Conservation (phyloP, 495 filamentous ascomycete species). For the Hypoxylon lienhwacheense region DNA sequence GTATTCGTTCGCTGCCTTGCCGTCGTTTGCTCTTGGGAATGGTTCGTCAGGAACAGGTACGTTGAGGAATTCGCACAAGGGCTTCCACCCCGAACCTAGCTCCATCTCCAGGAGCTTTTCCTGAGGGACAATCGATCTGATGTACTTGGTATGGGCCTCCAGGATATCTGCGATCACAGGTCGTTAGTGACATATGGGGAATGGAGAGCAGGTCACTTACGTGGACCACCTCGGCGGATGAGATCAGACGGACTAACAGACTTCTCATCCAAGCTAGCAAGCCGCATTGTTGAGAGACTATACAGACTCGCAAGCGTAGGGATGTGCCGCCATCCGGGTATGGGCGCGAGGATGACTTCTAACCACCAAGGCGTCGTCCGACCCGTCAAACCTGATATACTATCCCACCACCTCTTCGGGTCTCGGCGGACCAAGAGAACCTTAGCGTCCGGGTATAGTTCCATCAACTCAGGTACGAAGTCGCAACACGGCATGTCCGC, state of each 20-base stretch:
- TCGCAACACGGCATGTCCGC: slow-evolving; percentile 39
- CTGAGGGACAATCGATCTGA: slow-evolving; percentile 45
- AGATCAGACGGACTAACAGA: slow-evolving; percentile 16
- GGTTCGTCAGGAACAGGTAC: slow-evolving; percentile 44
- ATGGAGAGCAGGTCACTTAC: slow-evolving; percentile 4
- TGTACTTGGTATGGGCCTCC: slow-evolving; percentile 13
- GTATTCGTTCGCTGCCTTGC: slow-evolving; percentile 23
- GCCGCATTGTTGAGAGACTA: slow-evolving; percentile 30
- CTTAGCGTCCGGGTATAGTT: slow-evolving; percentile 44
- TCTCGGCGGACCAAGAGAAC: slow-evolving; percentile 42
- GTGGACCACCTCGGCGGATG: slow-evolving; percentile 28
- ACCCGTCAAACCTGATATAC: slow-evolving; percentile 32
- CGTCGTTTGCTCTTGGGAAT: slow-evolving; percentile 42
- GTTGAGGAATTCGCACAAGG: slow-evolving; percentile 47
- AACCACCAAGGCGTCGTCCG: slow-evolving; percentile 36
- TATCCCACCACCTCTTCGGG: slow-evolving; percentile 37
- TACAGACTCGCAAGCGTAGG: slow-evolving; percentile 24
- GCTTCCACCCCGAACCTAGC: slow-evolving; percentile 48
- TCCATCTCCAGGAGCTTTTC: slow-evolving; percentile 47
- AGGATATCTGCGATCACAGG: slow-evolving; percentile 8
- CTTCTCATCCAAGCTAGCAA: slow-evolving; percentile 20
- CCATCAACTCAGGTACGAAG: slow-evolving; percentile 43
- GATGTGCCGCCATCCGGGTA: slow-evolving; percentile 37
- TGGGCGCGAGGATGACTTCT: slow-evolving; percentile 25
- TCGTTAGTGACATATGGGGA: neutral